Evolutionary conservation across 2,329 filamentous ascomycete genomes (phyloP), one percentile per base, ranked within the genome.

Genomic region (Ceratocystiopsis minuta): DNA sequence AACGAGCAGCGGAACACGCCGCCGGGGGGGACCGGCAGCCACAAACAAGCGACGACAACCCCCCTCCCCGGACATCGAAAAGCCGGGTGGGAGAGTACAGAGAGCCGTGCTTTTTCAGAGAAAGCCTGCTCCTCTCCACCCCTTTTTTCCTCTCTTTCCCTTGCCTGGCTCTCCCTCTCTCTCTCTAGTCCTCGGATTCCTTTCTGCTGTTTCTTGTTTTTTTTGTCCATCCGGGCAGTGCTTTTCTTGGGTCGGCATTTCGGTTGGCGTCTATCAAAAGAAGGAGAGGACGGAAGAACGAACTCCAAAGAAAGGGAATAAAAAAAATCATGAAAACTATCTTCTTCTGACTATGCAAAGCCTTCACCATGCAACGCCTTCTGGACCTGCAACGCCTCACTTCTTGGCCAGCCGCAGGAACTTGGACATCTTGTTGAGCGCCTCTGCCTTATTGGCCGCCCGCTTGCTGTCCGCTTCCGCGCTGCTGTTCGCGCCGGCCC

Each of bases 391-490:
- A 32, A 9, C 37, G 2, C 35, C 31, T 28, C 35, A 50, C 43
- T 50, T 50, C 44, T 49, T 50, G 2, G 45, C 34, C 16, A 50
- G 33, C 15, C 48, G 45, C 38, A 50, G 42, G 13, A 50, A 49
- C 47, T 50, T 50, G 43, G 47, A 34, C 42, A 50, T 41, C 43
- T 50, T 50, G 33, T 48, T 46, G 40, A 62, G 53, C 41, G 60
- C 55, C 41, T 60, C 57, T 16, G 55, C 53, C 50, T 58, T 46
- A 32, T 17, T 50, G 38, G 46, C 49, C 45, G 52, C 39, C 40
- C 53, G 46, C 42, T 46, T 35, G 13, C 35, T 16, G 6, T 43
- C 49, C 49, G 53, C 14, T 42, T 50, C 12, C 57, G 49, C 42
- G 56, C 14, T 53, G 50, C n/a, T 52, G 51, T 10, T 20, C 24